Evolutionary conservation across 345 rosid species (phyloP).

Genomic region (Anastatica hierochuntica): DNA sequence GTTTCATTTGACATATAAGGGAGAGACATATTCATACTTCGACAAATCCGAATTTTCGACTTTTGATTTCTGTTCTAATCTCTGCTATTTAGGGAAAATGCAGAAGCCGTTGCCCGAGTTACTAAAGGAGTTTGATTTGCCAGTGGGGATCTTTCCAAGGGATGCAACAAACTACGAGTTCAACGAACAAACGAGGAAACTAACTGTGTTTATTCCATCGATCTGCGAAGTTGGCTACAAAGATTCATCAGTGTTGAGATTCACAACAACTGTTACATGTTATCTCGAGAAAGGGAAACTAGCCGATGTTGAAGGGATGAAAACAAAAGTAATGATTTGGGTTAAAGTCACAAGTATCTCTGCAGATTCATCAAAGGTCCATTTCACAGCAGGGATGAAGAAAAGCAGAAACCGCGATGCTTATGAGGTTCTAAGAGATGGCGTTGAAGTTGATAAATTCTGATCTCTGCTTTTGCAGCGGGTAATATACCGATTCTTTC

Average conservation of each 20-base stretch:
- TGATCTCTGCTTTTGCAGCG: conserved; percentile 19
- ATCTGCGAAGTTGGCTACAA: conserved; percentile 78
- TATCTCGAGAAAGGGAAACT: conserved; percentile 64
- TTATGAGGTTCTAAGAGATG: conserved; percentile 48
- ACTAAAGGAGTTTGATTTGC: conserved; percentile 67
- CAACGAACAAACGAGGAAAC: conserved; percentile 67
- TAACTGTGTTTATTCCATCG: conserved; percentile 63
- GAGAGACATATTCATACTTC: neutral
- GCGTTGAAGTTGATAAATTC: conserved; percentile 61
- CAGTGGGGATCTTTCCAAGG: conserved; percentile 86
- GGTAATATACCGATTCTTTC: conserved; percentile 8
- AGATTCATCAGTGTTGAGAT: conserved; percentile 73
- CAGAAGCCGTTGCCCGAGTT: conserved; percentile 68
- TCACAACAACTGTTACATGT: conserved; percentile 73
- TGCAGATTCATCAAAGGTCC: conserved; percentile 74
- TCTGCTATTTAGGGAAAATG: conserved; percentile 52
- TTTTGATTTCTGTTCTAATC: neutral
- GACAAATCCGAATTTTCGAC: too few species aligned
- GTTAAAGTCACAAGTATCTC: conserved; percentile 72
- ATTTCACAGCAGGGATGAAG: conserved; percentile 89
- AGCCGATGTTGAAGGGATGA: conserved; percentile 74
- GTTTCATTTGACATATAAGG: neutral
- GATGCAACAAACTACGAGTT: conserved; percentile 81
- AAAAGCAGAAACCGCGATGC: conserved; percentile 72
- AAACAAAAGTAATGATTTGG: conserved; percentile 91